Percentiles rank a stretch among this genome's conserved stretches.
These are phyloP conservation scores for Phytophthora fragariaefolia DNA, from an alignment of 352 stramenopile species.

Conservation along the genomic window DNA sequence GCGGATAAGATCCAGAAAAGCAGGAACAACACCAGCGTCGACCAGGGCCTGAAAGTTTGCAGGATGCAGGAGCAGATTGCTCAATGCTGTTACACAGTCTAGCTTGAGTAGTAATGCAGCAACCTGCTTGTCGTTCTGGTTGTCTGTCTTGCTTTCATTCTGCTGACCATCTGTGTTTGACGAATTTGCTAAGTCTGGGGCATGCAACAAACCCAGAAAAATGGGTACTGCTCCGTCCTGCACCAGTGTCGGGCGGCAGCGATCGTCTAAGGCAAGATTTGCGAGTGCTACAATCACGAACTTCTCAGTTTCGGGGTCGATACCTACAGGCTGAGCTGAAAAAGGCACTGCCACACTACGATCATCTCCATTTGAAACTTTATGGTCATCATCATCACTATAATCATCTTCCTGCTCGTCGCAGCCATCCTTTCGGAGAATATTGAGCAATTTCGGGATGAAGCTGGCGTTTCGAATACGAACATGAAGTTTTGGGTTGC, in stretches of 20 bases:
- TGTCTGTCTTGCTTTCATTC: slow-evolving; percentile 16
- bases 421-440: slow-evolving; percentile 37
- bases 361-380: background rate
- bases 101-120: slow-evolving; percentile 64
- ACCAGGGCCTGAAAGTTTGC: slow-evolving; percentile 82
- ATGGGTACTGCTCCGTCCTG: slow-evolving; percentile 64
- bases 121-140: slow-evolving; percentile 29
- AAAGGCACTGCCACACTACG: background rate
- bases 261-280: slow-evolving; percentile 79
- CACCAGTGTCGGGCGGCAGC: slow-evolving; percentile 64
- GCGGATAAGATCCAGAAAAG: slow-evolving; percentile 63
- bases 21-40: slow-evolving; percentile 79
- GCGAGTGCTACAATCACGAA: slow-evolving; percentile 67
- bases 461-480: slow-evolving; percentile 63
- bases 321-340: background rate
- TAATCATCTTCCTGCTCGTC: slow-evolving; percentile 23
- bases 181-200: slow-evolving; percentile 10
- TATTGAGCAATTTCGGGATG: slow-evolving; percentile 56
- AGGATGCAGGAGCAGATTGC: slow-evolving; percentile 83
- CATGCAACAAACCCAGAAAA: slow-evolving; percentile 59
- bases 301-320: slow-evolving; percentile 76
- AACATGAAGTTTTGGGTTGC: slow-evolving; percentile 71
- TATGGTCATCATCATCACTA: slow-evolving; percentile 36
- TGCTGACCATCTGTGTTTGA: background rate
- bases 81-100: slow-evolving; percentile 82